These are phyloP conservation scores for Cystofilobasidium bisporidii DNA, from an alignment of 768 basidiomycete genomes.

Conservation along the genomic window DNA sequence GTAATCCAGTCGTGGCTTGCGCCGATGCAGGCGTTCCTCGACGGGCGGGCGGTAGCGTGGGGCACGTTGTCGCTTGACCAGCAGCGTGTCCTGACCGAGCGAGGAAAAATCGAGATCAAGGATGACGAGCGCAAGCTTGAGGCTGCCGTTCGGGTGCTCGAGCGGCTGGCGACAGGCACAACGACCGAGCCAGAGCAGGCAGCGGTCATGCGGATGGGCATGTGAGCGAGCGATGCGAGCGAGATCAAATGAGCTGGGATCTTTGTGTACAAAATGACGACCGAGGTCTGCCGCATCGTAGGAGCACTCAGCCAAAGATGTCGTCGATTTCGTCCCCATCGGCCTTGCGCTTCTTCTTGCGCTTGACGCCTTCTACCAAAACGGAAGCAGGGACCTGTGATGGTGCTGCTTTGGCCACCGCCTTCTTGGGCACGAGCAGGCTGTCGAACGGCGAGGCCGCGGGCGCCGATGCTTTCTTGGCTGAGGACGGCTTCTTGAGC, in stretches of 20 bases:
- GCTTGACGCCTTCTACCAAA: background rate
- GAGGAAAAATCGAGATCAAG: background rate
- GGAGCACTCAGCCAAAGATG: constrained; percentile 20
- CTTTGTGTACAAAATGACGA: too few relatives aligned
- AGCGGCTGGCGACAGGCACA: background rate
- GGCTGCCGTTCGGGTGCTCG: background rate
- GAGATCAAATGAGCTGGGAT: too few relatives aligned
- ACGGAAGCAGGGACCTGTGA: too few relatives aligned
- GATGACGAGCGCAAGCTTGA: background rate
- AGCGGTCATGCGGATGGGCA: background rate
- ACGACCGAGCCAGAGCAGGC: background rate
- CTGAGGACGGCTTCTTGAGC: background rate
- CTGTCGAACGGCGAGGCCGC: background rate
- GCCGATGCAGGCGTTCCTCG: constrained; percentile 7
- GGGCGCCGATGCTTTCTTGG: background rate
- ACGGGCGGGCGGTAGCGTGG: background rate
- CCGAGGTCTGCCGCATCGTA: too few relatives aligned
- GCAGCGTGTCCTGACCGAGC: background rate
- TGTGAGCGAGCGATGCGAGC: background rate
- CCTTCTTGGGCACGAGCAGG: background rate
- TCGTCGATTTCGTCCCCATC: constrained; percentile 19
- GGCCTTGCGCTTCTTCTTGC: constrained; percentile 12
- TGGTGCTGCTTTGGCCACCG: too few relatives aligned
- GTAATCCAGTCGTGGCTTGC: background rate
- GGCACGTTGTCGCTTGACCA: background rate